These are phyloP conservation scores for Lipomyces sp. DNA, from an alignment of 805 yeast genomes.

Conservation along the genomic window DNA sequence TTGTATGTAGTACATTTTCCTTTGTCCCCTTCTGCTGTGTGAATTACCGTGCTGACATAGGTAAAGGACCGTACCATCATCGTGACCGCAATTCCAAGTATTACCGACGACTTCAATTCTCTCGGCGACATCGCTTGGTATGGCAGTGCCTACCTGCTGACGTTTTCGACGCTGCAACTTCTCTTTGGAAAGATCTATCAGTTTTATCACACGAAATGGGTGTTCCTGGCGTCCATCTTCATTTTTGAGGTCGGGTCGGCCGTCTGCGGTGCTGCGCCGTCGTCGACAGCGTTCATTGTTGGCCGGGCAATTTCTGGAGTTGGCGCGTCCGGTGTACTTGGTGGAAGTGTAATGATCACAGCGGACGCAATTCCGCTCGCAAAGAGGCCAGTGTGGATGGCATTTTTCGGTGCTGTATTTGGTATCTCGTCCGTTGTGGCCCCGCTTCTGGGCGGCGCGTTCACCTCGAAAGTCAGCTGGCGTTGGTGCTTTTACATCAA, in stretches of 20 bases:
- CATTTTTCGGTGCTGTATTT: conserved; percentile 34
- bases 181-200: conserved; percentile 1
- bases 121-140: conserved; percentile 8
- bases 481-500: conserved; percentile 51
- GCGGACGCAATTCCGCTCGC: conserved; percentile 52
- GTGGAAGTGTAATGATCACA: conserved; percentile 52
- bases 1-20: background rate
- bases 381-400: conserved; percentile 25
- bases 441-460: conserved; percentile 54
- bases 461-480: conserved; percentile 48
- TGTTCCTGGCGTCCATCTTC: conserved; percentile 33
- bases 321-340: conserved; percentile 67
- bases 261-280: conserved; percentile 12
- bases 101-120: conserved; percentile 4
- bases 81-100: conserved; percentile 6
- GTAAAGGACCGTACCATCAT: background rate
- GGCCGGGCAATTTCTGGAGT: conserved; percentile 68
- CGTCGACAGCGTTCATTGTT: conserved; percentile 59
- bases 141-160: conserved; percentile 3
- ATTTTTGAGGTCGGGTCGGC: conserved; percentile 40
- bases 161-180: conserved; percentile 1
- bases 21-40: too few relatives aligned
- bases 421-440: conserved; percentile 47
- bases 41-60: too few relatives aligned
- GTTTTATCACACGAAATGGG: conserved; percentile 1